Conservation (phyloP, 805 yeast genomes). For the Ogataea pilisensis region DNA sequence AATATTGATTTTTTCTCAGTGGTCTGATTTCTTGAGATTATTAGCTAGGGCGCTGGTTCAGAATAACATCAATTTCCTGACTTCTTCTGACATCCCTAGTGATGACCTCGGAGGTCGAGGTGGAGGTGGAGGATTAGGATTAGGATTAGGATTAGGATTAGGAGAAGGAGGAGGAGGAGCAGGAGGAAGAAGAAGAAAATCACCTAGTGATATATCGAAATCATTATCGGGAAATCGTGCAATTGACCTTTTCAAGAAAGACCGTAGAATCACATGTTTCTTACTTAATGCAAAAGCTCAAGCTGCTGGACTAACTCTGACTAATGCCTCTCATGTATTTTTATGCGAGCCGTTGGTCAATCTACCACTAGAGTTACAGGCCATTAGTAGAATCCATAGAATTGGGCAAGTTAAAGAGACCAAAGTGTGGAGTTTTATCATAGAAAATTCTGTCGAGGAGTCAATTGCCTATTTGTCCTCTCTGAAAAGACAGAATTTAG, state of each 20-base stretch:
- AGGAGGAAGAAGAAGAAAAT: slow-evolving; percentile 2
- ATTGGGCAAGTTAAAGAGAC: slow-evolving; percentile 85
- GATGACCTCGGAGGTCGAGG: slow-evolving; percentile 1
- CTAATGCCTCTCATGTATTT: slow-evolving; percentile 90
- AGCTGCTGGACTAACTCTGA: slow-evolving; percentile 85
- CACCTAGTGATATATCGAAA: background rate
- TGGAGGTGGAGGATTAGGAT: too few species aligned
- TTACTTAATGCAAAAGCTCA: slow-evolving; percentile 80
- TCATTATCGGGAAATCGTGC: slow-evolving; percentile 27
- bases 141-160: too few species aligned
- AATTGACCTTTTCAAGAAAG: slow-evolving; percentile 57
- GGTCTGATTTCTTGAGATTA: slow-evolving; percentile 68
- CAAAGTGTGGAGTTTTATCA: slow-evolving; percentile 88
- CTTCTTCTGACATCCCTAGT: slow-evolving; percentile 36
- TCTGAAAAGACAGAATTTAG: slow-evolving; percentile 48
- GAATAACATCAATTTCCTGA: slow-evolving; percentile 54
- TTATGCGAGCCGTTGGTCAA: slow-evolving; percentile 91
- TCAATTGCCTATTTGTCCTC: slow-evolving; percentile 71
- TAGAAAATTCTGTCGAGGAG: slow-evolving; percentile 83
- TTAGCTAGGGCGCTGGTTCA: slow-evolving; percentile 61
- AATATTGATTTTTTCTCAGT: slow-evolving; percentile 85
- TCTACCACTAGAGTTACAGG: slow-evolving; percentile 83
- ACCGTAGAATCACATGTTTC: slow-evolving; percentile 71
- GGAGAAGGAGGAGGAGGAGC: too few species aligned
- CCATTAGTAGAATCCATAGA: slow-evolving; percentile 86